These are phyloP conservation scores for Pythium monospermum DNA, from an alignment of 352 stramenopile species.

Conservation along the genomic window DNA sequence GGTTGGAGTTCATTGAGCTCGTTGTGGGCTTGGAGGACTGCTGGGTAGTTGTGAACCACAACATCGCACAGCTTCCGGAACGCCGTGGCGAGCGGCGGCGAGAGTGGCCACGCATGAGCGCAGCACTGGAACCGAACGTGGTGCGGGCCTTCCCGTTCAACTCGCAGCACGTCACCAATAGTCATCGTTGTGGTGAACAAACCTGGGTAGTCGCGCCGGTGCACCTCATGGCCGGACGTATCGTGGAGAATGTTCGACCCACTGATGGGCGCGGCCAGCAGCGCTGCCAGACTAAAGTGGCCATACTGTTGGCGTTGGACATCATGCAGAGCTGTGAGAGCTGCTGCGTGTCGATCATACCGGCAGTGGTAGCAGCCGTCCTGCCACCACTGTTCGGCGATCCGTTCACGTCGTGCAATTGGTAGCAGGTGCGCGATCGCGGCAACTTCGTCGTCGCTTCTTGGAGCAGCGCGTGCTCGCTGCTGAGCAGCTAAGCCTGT, in stretches of 20 bases:
- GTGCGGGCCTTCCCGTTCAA: slow-evolving; percentile 26
- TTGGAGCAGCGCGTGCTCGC: neutral
- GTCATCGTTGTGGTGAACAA: too few relatives aligned
- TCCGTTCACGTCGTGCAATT: neutral
- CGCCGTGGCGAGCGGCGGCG: neutral
- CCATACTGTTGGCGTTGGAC: neutral
- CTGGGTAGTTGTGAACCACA: neutral
- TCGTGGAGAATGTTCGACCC: too few relatives aligned
- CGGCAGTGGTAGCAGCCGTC: neutral
- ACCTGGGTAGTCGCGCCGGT: too few relatives aligned
- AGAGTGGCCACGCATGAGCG: too few relatives aligned
- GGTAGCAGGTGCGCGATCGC: neutral
- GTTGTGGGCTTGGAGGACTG: neutral
- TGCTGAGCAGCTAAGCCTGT: neutral
- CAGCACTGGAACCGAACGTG: too few relatives aligned
- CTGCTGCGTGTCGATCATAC: neutral
- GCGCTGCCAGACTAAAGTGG: neutral
- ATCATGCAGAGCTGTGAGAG: neutral
- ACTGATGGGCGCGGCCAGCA: neutral
- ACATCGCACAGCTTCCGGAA: neutral
- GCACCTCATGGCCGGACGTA: too few relatives aligned
- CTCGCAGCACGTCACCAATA: slow-evolving; percentile 28
- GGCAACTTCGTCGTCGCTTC: neutral
- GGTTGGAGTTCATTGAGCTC: neutral
- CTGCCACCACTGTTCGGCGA: neutral